Percentiles rank a stretch among this genome's conserved stretches.
Evolutionary conservation across 306 rosid genomes (phyloP).

Genomic region (Fragaria vesca): DNA sequence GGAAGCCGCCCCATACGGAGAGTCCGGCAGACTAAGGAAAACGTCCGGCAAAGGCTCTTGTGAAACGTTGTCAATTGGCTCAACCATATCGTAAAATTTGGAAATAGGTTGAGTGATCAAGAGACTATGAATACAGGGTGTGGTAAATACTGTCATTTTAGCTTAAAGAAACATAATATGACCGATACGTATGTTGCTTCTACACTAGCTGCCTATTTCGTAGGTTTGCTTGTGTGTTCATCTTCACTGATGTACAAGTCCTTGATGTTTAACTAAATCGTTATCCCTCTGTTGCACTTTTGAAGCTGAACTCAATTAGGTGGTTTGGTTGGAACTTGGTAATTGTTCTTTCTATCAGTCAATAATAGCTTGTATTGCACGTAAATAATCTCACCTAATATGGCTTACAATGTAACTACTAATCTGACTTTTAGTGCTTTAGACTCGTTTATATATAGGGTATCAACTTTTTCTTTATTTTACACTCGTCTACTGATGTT

Average conservation of each 20-base stretch:
- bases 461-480: slow-evolving; percentile 17
- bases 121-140: neutral
- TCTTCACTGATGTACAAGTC: slow-evolving; percentile 4
- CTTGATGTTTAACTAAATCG: slow-evolving; percentile 28
- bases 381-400: slow-evolving; percentile 41
- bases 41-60: neutral
- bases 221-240: slow-evolving; percentile 7
- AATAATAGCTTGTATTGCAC: slow-evolving; percentile 41
- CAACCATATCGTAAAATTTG: neutral
- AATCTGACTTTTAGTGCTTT: slow-evolving; percentile 36
- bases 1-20: neutral
- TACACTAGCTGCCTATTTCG: neutral
- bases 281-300: slow-evolving; percentile 24
- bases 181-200: neutral
- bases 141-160: neutral
- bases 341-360: slow-evolving; percentile 19
- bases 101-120: neutral
- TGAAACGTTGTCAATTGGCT: neutral
- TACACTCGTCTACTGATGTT: slow-evolving; percentile 28
- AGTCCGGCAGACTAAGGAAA: neutral
- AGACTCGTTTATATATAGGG: neutral
- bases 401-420: slow-evolving; percentile 33
- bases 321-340: slow-evolving; percentile 43
- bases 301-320: slow-evolving; percentile 20
- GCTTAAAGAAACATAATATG: neutral